Percentiles rank a stretch among this genome's conserved stretches.
phyloP scores from a whole-genome alignment of 306 rosid species.

The Parietaria judaica region DNA sequence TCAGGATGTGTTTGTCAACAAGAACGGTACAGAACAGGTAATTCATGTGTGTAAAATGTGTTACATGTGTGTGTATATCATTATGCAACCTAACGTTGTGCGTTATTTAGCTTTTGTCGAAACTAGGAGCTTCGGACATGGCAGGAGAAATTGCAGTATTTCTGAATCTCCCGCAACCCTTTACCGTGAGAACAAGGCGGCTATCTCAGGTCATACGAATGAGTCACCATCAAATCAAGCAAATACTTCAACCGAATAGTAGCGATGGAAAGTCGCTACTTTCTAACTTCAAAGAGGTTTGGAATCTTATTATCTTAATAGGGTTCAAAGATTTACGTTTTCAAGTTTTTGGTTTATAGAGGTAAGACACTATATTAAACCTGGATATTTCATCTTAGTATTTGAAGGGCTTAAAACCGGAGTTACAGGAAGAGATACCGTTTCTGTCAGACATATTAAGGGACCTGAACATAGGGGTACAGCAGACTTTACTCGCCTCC shows the following conservation, averaged over 20 bases:
- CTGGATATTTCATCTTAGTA: constrained; percentile 35
- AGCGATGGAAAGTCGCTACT: constrained; percentile 55
- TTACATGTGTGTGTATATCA: neutral
- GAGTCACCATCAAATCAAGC: constrained; percentile 67
- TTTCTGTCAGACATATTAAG: constrained; percentile 45
- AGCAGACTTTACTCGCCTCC: neutral
- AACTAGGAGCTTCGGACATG: constrained; percentile 55
- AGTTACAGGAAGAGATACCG: constrained; percentile 52
- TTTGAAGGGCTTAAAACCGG: constrained; percentile 42
- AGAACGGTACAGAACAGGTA: constrained; percentile 72
- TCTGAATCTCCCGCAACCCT: constrained; percentile 74
- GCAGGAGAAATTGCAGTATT: constrained; percentile 74
- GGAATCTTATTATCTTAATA: constrained; percentile 5
- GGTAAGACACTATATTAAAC: constrained; percentile 1
- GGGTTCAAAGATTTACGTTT: neutral
- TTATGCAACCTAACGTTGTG: constrained; percentile 17
- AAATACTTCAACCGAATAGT: constrained; percentile 52
- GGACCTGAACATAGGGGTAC: constrained; percentile 45
- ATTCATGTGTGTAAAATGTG: neutral
- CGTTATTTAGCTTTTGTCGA: constrained; percentile 47
- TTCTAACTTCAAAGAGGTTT: constrained; percentile 59
- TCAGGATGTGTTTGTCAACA: constrained; percentile 63
- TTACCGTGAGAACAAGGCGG: constrained; percentile 72
- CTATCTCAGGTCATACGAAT: constrained; percentile 66
- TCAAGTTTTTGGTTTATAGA: constrained; percentile 4